Evolutionary conservation across 129 eudicot genomes (phyloP), one percentile per base, ranked within the genome.

Genomic region (Pseudognaphalium luteoalbum): DNA sequence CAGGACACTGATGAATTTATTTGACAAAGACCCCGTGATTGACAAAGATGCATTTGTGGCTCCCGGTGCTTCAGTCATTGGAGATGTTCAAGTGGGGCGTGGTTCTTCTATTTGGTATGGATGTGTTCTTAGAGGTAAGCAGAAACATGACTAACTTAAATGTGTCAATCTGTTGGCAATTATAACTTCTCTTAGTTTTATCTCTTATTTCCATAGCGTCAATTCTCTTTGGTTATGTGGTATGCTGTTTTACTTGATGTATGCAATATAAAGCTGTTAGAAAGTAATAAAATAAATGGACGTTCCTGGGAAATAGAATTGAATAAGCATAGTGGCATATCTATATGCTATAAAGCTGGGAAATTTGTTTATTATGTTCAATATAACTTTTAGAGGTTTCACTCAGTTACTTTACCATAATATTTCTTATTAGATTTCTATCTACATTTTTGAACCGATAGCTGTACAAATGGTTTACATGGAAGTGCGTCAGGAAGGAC

Each of bases 61-160:
- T 64, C 98, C 98, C 57, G 87, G 96, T 80, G 98, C 98, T 52
- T 93, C 98, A 66, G 72, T 93, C 77, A 83, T 78, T 60, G 98
- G 98, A 63, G 93, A 93, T 88, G 96, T 93, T 86, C 87, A 79
- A 57, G 85, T 93, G 76, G 98, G 98, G 4, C 84, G 57, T 11
- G 79, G 88, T 41, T 88, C 98, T 51, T 93, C 98, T 57, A 87
- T 93, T 79, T 91, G 98, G 98, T 93, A 93, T 75, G 98, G 98
- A 70, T 91, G 93, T 80, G 93, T 93, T 63, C 82, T 93, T 75
- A 87, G 97, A 93, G 98, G 98, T 93, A 86, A 65, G 89, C 71
- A 52, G 7, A 58, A 11, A 8, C 37, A 68, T 71, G 22, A 68
- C 41, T 19, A 25, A 79, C 2, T 16, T 59, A 4, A 30, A 65